Percentiles rank a stretch among this genome's conserved stretches.
phyloP scores from a whole-genome alignment of 2,329 filamentous ascomycete species.

The Paraphaeosphaeria sporulosa region DNA sequence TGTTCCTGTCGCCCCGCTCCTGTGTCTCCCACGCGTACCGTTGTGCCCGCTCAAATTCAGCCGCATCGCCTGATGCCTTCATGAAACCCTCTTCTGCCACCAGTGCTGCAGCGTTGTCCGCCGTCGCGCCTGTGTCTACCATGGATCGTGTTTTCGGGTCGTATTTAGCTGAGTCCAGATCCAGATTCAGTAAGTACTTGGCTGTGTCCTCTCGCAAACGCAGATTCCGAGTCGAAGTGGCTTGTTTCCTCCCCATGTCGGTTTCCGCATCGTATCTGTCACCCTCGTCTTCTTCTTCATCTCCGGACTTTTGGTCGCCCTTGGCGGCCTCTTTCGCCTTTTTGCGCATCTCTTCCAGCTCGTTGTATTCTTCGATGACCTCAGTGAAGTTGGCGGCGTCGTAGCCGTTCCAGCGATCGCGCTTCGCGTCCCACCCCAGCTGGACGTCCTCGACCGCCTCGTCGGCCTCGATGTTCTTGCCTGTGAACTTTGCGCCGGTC shows the following conservation, averaged over 20 bases:
- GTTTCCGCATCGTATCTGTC: slow-evolving; percentile 88
- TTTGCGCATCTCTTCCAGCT: slow-evolving; percentile 78
- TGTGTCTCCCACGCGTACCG: slow-evolving; percentile 95
- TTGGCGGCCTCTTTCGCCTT: slow-evolving; percentile 50
- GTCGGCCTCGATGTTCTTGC: slow-evolving; percentile 91
- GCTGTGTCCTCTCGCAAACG: slow-evolving; percentile 95
- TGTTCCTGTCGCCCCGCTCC: slow-evolving; percentile 79
- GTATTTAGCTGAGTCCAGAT: slow-evolving; percentile 95
- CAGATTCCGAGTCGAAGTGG: slow-evolving; percentile 87
- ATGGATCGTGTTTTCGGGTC: slow-evolving; percentile 95
- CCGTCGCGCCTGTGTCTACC: slow-evolving; percentile 82
- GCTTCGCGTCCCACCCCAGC: slow-evolving; percentile 94
- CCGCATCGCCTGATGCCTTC: slow-evolving; percentile 86
- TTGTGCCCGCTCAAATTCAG: slow-evolving; percentile 89
- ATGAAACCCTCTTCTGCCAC: slow-evolving; percentile 95
- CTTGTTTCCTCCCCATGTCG: slow-evolving; percentile 94
- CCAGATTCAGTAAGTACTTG: slow-evolving; percentile 93
- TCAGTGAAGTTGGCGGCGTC: slow-evolving; percentile 83
- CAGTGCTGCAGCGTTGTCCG: slow-evolving; percentile 79
- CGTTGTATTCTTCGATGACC: slow-evolving; percentile 89
- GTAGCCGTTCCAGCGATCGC: slow-evolving; percentile 98
- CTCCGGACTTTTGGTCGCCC: slow-evolving; percentile 57
- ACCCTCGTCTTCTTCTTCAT: slow-evolving; percentile 61
- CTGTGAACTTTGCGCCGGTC: slow-evolving; percentile 89
- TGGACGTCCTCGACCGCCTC: slow-evolving; percentile 85